Base-by-base conservation (phyloP, 2,329 filamentous ascomycete species). In the Fusarium hostae region DNA sequence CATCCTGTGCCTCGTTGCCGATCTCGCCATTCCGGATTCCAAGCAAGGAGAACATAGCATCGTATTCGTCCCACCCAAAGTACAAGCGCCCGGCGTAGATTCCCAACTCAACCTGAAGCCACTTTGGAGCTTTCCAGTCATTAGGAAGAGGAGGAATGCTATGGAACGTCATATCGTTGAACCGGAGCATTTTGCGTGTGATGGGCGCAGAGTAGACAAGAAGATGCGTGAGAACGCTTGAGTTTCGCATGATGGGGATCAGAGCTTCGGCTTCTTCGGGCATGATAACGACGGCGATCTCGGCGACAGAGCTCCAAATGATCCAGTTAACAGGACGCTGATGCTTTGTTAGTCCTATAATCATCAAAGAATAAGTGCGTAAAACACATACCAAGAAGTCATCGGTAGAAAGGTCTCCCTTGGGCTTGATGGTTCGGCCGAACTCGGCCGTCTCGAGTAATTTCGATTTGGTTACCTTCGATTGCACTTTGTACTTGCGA, bases 1-100 rank as follows among this genome's bases (percentile, higher is more conserved):
- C 51, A 7, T 57, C 63, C 40, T 40, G 56, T 18, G 63, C 48
- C 3, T 62, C 48, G 3, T 47, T 37, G 8, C 54, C 37, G 11
- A 40, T 9, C 9, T 48, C 32, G 4, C 45, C 59, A 11, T 69
- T 66, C 28, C 63, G 37, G 4, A 81, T 78, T 1, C 79, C 80
- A 5, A 85, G 72, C 20, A 82, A 75, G 2, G 62, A 40, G 15
- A 76, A 79, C 20, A 86, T 72, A 4, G 63, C 41, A 1, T 65
- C 48, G 48, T 85, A 83, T 47, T 90, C 87, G 0, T 79, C 69
- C 78, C 81, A 88, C 0, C 85, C 81, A 57, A 91, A 86, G 71
- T 92, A 92, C 0, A 92, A 80, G 0, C 89, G 83, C 0, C 90
- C 90, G 0, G 88, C 82, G 59, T 90, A 85, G 11, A 92, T 81